A percentile compares a stretch with the other conserved stretches of the same genome.
These are phyloP conservation scores for Claviceps cyperi DNA, from an alignment of 2,329 filamentous ascomycete genomes.

Conservation along the genomic window DNA sequence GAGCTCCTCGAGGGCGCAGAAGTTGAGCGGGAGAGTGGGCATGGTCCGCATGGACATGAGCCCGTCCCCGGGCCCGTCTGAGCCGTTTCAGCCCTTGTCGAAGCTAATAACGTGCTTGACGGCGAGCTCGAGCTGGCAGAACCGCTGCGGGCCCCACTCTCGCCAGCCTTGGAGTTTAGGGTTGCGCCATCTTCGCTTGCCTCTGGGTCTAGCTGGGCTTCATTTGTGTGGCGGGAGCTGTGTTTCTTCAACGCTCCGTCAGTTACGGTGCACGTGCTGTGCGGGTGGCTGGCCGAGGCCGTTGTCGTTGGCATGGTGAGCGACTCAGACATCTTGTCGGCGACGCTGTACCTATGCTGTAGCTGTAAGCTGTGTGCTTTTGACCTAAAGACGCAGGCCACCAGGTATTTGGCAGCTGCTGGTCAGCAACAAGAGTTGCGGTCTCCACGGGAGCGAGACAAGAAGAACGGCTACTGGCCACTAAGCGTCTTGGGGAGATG, in stretches of 20 bases:
- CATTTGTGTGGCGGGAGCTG: too few species aligned
- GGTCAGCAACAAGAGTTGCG: too few species aligned
- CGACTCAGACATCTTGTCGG: slow-evolving; percentile 13
- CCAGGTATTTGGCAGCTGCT: neutral
- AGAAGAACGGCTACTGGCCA: too few species aligned
- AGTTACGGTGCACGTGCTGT: neutral
- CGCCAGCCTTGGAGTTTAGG: too few species aligned
- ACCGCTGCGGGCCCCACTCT: too few species aligned
- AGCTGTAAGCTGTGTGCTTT: too few species aligned
- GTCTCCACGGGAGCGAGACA: too few species aligned
- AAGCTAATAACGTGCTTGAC: neutral
- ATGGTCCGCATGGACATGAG: neutral
- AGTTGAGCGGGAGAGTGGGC: neutral
- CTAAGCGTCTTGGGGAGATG: too few species aligned
- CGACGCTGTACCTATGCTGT: neutral
- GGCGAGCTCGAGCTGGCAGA: neutral
- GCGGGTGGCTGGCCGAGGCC: slow-evolving; percentile 4
- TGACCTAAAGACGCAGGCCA: neutral
- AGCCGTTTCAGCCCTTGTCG: neutral
- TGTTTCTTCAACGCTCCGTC: neutral
- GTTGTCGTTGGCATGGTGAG: slow-evolving; percentile 15
- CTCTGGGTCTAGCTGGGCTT: neutral
- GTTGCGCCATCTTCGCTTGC: too few species aligned
- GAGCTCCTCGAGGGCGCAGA: neutral
- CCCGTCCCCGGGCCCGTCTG: neutral